Percentiles rank a stretch among this genome's conserved stretches.
phyloP scores from a whole-genome alignment of 495 filamentous ascomycete species.

The Staphylotrichum longicolle region DNA sequence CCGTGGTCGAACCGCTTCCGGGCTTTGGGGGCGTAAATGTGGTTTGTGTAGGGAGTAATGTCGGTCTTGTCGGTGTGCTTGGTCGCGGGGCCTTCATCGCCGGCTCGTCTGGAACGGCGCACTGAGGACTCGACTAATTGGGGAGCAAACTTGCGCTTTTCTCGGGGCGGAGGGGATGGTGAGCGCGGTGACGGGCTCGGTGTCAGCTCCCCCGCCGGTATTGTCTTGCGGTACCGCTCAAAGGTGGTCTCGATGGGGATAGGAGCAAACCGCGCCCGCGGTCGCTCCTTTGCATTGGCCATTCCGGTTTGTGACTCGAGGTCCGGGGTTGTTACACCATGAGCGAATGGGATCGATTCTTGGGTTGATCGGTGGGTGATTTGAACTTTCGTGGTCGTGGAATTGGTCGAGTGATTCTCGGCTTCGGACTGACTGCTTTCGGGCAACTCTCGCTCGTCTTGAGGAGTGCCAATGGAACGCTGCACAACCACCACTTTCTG shows the following conservation, averaged over 20 bases:
- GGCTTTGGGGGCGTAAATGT: conserved; percentile 53
- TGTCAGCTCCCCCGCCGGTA: conserved; percentile 47
- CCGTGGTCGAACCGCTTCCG: conserved; percentile 34
- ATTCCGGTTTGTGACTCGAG: conserved; percentile 19
- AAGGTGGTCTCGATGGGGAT: conserved; percentile 61
- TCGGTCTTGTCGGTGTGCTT: conserved; percentile 56
- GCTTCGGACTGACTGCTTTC: conserved; percentile 1
- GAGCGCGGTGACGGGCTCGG: conserved; percentile 51
- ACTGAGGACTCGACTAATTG: conserved; percentile 66
- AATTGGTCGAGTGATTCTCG: not conserved
- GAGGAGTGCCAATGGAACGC: not conserved
- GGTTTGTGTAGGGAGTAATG: conserved; percentile 56
- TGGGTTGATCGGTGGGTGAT: not conserved
- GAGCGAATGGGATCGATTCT: not conserved
- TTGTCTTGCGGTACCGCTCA: conserved; percentile 49
- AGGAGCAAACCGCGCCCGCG: conserved; percentile 52
- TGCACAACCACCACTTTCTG: not conserved
- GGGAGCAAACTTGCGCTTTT: conserved; percentile 55
- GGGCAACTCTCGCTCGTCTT: not conserved
- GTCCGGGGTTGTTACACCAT: conserved; percentile 15
- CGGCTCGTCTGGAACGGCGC: conserved; percentile 53
- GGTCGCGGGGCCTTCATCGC: conserved; percentile 52
- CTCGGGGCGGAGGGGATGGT: conserved; percentile 33
- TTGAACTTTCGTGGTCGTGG: not conserved
- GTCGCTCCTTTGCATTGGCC: conserved; percentile 31